These are phyloP conservation scores for Kernera saxatilis DNA, from an alignment of 345 rosid genomes.

Conservation along the genomic window DNA sequence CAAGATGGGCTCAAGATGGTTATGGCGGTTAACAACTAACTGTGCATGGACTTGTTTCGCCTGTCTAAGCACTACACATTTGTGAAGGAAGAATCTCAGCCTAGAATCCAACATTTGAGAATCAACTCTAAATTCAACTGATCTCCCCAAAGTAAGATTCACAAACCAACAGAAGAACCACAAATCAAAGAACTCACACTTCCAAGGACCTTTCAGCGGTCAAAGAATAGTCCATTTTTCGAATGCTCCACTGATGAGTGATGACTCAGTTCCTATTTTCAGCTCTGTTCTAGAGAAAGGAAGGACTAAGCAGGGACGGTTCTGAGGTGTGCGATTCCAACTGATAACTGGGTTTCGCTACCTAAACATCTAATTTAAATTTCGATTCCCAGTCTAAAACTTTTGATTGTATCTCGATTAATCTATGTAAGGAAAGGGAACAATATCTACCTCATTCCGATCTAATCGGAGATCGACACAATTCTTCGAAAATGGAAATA, in stretches of 20 bases:
- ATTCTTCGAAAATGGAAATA: neutral
- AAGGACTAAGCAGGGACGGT: too few relatives aligned
- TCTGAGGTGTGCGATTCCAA: too few relatives aligned
- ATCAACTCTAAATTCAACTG: neutral
- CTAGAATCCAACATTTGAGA: constrained; percentile 23
- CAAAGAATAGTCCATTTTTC: too few relatives aligned
- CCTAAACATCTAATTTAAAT: neutral
- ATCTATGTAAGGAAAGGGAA: too few relatives aligned
- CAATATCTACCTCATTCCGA: neutral
- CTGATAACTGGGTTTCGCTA: neutral
- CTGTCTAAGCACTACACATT: constrained; percentile 27
- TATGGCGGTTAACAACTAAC: constrained; percentile 33
- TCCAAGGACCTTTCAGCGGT: too few relatives aligned
- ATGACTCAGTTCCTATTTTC: too few relatives aligned
- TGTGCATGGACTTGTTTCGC: constrained; percentile 50
- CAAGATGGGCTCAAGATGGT: constrained; percentile 41
- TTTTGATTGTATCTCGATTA: neutral
- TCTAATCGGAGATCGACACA: neutral
- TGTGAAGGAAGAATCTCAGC: constrained; percentile 34
- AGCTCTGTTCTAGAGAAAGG: neutral
- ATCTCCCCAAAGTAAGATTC: neutral
- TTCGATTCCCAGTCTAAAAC: neutral
- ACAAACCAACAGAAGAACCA: too few relatives aligned
- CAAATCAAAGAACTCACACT: too few relatives aligned
- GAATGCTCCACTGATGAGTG: too few relatives aligned